Evolutionary conservation across 164 flowering plant species (phyloP), one percentile per base, ranked within the genome.

Genomic region (Vitis vinifera): DNA sequence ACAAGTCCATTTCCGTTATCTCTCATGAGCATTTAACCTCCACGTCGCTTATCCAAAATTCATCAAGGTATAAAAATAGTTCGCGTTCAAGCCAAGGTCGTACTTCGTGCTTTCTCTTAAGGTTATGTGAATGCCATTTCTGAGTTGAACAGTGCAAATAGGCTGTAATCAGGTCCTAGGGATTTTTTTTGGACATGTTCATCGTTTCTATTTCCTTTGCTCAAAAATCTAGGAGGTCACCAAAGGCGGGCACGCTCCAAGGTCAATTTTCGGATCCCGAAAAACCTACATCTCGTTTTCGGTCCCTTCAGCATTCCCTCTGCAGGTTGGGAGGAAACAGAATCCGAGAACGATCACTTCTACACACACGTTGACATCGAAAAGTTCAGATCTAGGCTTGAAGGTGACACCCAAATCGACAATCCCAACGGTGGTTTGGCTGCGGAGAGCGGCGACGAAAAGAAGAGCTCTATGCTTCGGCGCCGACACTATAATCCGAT

Each of bases 401-500:
- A 78, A 1, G 71, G 69, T 8, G 73, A 58, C 9, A 4, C 9
- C 61, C 67, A 17, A 23, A 63, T 57, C 47, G 65, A 79, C 65
- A 70, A 55, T 61, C 75, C 27, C 2, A 70, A 49, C 6, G 52
- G 55, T 4, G 59, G 55, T 14, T 79, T 58, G 7, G 73, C 62
- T 5, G 48, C 9, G 62, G 57, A 27, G 5, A 63, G 63, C 27
- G 69, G 69, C 3, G 71, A 69, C 6, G 71, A 57, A 31, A 78
- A 65, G 48, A 73, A 70, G 70, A 72, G 19, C 16, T 48, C 16
- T 16, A 60, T 81, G 79, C 77, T 88, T 1, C 68, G 94, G 76
- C 99, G 93, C 62, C 76, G 98, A 76, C 84, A 93, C 63, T 91
- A 98, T 70, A 87, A 83, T 68, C 91, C 99, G 3, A 82, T 87